These are phyloP conservation scores for Acanthamoeba castellanii DNA, from an alignment of 208 protist species.

Conservation along the genomic window DNA sequence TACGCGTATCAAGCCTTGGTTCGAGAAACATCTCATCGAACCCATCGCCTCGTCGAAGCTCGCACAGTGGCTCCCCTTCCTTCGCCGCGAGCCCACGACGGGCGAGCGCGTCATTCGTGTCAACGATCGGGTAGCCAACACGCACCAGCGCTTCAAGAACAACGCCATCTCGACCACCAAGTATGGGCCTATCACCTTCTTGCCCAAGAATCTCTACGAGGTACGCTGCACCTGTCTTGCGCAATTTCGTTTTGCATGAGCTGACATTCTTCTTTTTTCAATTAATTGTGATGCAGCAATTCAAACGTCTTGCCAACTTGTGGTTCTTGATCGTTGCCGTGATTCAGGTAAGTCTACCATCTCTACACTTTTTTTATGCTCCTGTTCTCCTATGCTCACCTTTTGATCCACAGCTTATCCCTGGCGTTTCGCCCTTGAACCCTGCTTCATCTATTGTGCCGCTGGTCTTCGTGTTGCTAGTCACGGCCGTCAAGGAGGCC, in stretches of 20 bases:
- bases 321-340: slow-evolving; percentile 75
- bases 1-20: background rate
- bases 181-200: slow-evolving; percentile 95
- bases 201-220: slow-evolving; percentile 96
- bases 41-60: slow-evolving; percentile 1
- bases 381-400: background rate
- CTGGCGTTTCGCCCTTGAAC: slow-evolving; percentile 92
- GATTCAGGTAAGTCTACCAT: slow-evolving; percentile 73
- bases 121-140: slow-evolving; percentile 36
- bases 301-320: slow-evolving; percentile 71
- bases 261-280: background rate
- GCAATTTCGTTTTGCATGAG: background rate
- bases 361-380: background rate
- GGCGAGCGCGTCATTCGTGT: slow-evolving; percentile 39
- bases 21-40: slow-evolving; percentile 46
- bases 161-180: slow-evolving; percentile 95
- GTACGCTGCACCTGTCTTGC: background rate
- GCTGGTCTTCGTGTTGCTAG: slow-evolving; percentile 85
- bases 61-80: slow-evolving; percentile 24
- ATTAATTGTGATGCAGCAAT: slow-evolving; percentile 35
- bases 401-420: slow-evolving; percentile 77
- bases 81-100: slow-evolving; percentile 25
- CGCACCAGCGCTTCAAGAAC: slow-evolving; percentile 26
- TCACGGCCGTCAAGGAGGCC: slow-evolving; percentile 89
- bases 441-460: slow-evolving; percentile 91